Evolutionary conservation across 2,329 filamentous ascomycete species (phyloP).

Genomic region (Stemphylium beticola): DNA sequence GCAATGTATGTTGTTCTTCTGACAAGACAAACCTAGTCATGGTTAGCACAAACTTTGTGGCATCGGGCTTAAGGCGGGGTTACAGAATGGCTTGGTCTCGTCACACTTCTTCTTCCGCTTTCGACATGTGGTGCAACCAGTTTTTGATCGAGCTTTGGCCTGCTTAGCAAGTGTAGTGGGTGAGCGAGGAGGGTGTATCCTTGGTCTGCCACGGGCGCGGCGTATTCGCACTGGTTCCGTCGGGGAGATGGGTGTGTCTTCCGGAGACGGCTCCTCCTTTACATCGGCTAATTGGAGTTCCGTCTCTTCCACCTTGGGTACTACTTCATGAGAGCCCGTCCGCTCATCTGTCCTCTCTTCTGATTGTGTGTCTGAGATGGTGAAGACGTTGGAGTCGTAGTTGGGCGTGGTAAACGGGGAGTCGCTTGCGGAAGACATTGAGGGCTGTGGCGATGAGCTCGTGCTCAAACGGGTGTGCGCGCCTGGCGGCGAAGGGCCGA

Average conservation of each 20-base stretch:
- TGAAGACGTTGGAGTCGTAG: constrained; percentile 38
- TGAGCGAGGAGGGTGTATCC: constrained; percentile 75
- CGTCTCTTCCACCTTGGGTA: constrained; percentile 62
- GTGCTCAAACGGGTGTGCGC: constrained; percentile 46
- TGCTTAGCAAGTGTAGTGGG: constrained; percentile 69
- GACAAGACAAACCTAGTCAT: constrained; percentile 76
- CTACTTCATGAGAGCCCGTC: constrained; percentile 45
- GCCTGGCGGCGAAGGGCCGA: constrained; percentile 45
- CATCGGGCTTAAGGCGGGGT: constrained; percentile 6
- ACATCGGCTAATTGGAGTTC: constrained; percentile 52
- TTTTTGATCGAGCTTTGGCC: constrained; percentile 72
- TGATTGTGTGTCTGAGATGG: constrained; percentile 32
- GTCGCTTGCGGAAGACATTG: constrained; percentile 50
- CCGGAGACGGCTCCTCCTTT: constrained; percentile 42
- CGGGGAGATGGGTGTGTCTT: constrained; percentile 43
- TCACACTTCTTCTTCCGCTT: constrained; percentile 68
- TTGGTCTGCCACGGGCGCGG: constrained; percentile 72
- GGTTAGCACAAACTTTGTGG: constrained; percentile 27
- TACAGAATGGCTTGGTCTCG: constrained; percentile 56
- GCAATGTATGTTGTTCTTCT: constrained; percentile 91
- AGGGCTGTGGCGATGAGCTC: constrained; percentile 50
- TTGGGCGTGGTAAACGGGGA: constrained; percentile 47
- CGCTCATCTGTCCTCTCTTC: constrained; percentile 36
- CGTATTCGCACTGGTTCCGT: constrained; percentile 47
- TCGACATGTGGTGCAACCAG: constrained; percentile 65